Evolutionary conservation across 805 yeast species (phyloP).

Genomic region (Alloascoidea africana): DNA sequence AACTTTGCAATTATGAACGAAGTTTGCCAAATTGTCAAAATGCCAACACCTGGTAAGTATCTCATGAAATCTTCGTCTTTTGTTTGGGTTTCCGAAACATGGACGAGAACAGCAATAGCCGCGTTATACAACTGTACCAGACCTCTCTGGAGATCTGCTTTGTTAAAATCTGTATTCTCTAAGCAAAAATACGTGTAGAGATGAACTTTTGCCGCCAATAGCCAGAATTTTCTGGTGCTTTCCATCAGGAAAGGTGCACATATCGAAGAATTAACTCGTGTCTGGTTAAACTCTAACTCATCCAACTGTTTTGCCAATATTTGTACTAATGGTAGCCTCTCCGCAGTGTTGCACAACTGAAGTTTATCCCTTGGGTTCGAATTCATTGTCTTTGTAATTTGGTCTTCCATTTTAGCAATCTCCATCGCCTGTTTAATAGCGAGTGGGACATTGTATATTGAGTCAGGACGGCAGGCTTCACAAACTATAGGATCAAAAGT

Average conservation of each 20-base stretch:
- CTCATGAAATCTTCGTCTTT: slow-evolving; percentile 48
- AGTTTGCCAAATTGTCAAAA: slow-evolving; percentile 83
- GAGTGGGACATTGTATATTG: slow-evolving; percentile 32
- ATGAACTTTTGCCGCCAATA: slow-evolving; percentile 68
- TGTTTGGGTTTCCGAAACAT: slow-evolving; percentile 45
- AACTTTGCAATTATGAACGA: slow-evolving; percentile 71
- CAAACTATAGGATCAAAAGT: slow-evolving; percentile 63
- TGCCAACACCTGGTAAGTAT: slow-evolving; percentile 73
- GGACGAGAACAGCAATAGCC: slow-evolving; percentile 54
- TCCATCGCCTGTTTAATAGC: slow-evolving; percentile 66
- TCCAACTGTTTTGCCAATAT: slow-evolving; percentile 60
- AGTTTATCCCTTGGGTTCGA: slow-evolving; percentile 51
- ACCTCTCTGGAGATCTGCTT: slow-evolving; percentile 55
- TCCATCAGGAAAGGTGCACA: too few relatives aligned
- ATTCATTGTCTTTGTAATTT: slow-evolving; percentile 62
- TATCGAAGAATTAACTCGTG: too few relatives aligned
- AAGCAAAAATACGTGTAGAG: slow-evolving; percentile 69
- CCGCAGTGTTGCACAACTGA: slow-evolving; percentile 52
- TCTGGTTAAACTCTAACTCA: slow-evolving; percentile 44
- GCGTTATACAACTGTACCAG: slow-evolving; percentile 69
- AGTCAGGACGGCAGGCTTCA: slow-evolving; percentile 32
- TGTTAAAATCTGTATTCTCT: slow-evolving; percentile 26
- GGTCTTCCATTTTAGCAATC: slow-evolving; percentile 77
- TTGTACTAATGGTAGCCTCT: slow-evolving; percentile 59
- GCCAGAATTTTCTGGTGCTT: slow-evolving; percentile 51